Evolutionary conservation across 1,284 basidiomycete genomes (phyloP), one percentile per base, ranked within the genome.

Genomic region (Papiliotrema laurentii): DNA sequence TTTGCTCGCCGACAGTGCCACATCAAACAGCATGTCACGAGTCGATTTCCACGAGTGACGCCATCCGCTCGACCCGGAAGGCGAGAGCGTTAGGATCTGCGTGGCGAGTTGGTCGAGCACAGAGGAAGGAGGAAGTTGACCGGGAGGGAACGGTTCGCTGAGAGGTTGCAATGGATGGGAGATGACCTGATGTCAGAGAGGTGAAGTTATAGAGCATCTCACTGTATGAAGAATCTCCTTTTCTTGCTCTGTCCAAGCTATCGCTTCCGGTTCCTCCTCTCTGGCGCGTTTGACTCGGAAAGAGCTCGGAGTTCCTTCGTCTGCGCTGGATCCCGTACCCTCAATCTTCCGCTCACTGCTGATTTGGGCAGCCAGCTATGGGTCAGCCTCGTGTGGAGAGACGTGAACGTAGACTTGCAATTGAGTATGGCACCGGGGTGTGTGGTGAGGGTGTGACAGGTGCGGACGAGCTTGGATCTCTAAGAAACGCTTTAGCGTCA

Each of bases 21-120:
- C 54, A 2, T 61, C 50, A 26, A 63, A 66, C 21, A 74, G 43
- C 53, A 61, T 69, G n/a, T 51, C 48, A 16, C 71, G 41, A 16
- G 72, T 74, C 28, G 57, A 55, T 5, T 61, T 55, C 61, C 64
- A 71, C 0, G 59, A 56, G 39, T 69, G 70, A 3, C 27, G 49
- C 72, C 72, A 74, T 13, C 28, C 27, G 35, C 39, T 25, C 13
- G 10, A 2, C 11, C 16, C 28, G 14, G 19, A 4, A 9, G 25
- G 33, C 26, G 24, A 9, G 43, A 41, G 40, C 37, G 40, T 14
- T n/a, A 69, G 35, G 30, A 70, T 61, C 49, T 71, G 66, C n/a
- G 58, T 58, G 2, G 71, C 63, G 4, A 74, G 54, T 43, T 71
- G 68, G 48, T 74, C 72, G 16, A 74, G 52, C 5, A 67, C 57